Conservation (phyloP, 441 rosid genomes). For the Kokia cookei region DNA sequence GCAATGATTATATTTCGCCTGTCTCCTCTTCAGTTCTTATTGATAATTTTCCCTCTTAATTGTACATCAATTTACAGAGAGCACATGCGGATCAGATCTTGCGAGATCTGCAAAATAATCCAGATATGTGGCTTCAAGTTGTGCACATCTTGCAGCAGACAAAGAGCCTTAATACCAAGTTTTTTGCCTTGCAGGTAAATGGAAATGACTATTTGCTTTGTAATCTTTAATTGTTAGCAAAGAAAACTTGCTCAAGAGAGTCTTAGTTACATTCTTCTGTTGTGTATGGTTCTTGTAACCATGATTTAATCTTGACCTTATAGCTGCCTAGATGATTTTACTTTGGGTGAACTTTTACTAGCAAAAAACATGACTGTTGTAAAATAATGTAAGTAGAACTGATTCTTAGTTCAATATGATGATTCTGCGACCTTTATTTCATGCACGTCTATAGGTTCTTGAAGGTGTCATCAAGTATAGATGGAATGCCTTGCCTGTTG, state of each 20-base stretch:
- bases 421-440: conserved; percentile 2
- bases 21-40: conserved; percentile 2
- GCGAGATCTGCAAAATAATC: conserved; percentile 94
- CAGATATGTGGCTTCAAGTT: conserved; percentile 99
- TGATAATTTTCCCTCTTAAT: not conserved
- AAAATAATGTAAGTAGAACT: not conserved
- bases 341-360: not conserved
- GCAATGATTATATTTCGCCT: not conserved
- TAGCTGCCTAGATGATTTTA: not conserved
- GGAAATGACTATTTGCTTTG: not conserved
- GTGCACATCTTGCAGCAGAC: conserved; percentile 87
- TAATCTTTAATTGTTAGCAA: not conserved
- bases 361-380: not conserved
- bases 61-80: conserved; percentile 44
- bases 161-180: conserved; percentile 87
- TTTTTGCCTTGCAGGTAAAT: conserved; percentile 93
- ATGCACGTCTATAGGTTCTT: conserved; percentile 55
- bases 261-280: not conserved
- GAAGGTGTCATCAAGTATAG: conserved; percentile 99
- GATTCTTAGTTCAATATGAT: not conserved
- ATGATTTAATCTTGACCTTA: not conserved
- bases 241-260: not conserved
- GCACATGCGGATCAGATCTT: conserved; percentile 93
- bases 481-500: conserved; percentile 98
- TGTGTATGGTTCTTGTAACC: not conserved